Conservation (phyloP, 2,329 filamentous ascomycete genomes). For the Hortaea sp. region DNA sequence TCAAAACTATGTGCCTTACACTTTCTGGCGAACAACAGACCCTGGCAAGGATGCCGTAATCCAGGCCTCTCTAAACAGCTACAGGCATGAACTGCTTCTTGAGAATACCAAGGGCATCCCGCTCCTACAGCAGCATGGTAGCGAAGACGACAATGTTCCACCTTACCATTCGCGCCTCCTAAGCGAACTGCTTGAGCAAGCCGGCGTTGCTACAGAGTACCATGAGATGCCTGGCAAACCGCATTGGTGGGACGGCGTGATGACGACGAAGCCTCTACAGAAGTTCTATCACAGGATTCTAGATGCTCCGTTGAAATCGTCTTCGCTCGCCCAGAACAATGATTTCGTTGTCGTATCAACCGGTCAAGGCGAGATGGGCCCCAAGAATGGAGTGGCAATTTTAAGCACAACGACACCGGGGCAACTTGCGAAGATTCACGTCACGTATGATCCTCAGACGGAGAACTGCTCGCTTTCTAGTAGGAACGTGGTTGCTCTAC, state of each 20-base stretch:
- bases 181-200: constrained; percentile 37
- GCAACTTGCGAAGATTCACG: constrained; percentile 39
- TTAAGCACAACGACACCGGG: constrained; percentile 42
- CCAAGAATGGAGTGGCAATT: constrained; percentile 42
- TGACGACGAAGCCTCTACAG: constrained; percentile 41
- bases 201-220: constrained; percentile 35
- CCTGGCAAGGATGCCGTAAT: constrained; percentile 39
- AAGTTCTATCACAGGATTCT: constrained; percentile 38
- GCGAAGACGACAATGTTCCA: constrained; percentile 49
- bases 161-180: constrained; percentile 47
- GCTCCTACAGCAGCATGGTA: constrained; percentile 48
- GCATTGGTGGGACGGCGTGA: constrained; percentile 47
- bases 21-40: constrained; percentile 46
- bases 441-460: constrained; percentile 21
- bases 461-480: constrained; percentile 30
- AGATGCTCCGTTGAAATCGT: constrained; percentile 10
- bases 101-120: constrained; percentile 43
- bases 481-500: constrained; percentile 31
- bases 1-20: constrained; percentile 49
- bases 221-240: constrained; percentile 39
- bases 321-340: constrained; percentile 15
- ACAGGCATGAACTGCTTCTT: constrained; percentile 46
- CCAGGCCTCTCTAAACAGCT: constrained; percentile 40
- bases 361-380: constrained; percentile 42
- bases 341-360: constrained; percentile 42